phyloP scores from a whole-genome alignment of 2,329 filamentous ascomycete species.

The Colletotrichum shisoi region DNA sequence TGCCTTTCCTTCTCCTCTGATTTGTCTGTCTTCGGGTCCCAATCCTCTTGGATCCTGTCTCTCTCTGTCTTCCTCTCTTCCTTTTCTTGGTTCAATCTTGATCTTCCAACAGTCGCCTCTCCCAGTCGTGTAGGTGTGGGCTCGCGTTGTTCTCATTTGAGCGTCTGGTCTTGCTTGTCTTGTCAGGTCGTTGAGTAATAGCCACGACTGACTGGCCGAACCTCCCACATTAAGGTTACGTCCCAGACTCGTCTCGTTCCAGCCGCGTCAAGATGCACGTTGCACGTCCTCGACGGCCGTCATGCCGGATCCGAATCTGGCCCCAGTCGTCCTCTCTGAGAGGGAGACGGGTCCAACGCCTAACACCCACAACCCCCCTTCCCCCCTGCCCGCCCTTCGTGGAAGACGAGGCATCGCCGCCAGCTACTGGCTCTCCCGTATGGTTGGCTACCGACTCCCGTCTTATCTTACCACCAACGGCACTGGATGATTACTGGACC shows the following conservation, averaged over 20 bases:
- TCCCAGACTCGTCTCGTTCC: constrained; percentile 39
- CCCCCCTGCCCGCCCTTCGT: neutral
- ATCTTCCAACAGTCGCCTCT: neutral
- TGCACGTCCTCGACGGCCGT: constrained; percentile 17
- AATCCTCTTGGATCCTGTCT: neutral
- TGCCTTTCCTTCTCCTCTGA: neutral
- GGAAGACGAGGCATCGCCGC: neutral
- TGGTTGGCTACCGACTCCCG: neutral
- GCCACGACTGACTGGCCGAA: constrained; percentile 27
- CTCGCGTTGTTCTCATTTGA: neutral
- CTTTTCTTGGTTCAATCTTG: neutral
- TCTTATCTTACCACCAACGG: neutral
- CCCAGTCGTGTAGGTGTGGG: neutral
- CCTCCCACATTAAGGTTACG: constrained; percentile 30
- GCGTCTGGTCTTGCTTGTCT: constrained; percentile 25
- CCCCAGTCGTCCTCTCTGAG: neutral
- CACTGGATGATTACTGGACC: neutral
- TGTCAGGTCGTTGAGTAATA: constrained; percentile 13
- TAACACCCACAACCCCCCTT: neutral
- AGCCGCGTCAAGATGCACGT: constrained; percentile 31
- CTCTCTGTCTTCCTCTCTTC: neutral
- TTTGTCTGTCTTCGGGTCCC: too few relatives aligned
- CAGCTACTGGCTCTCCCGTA: neutral
- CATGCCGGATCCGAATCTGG: constrained; percentile 28
- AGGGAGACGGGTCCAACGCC: constrained; percentile 14